Percentiles rank a stretch among this genome's conserved stretches.
Evolutionary conservation across 495 filamentous ascomycete species (phyloP).

Genomic region (Podospora conica): DNA sequence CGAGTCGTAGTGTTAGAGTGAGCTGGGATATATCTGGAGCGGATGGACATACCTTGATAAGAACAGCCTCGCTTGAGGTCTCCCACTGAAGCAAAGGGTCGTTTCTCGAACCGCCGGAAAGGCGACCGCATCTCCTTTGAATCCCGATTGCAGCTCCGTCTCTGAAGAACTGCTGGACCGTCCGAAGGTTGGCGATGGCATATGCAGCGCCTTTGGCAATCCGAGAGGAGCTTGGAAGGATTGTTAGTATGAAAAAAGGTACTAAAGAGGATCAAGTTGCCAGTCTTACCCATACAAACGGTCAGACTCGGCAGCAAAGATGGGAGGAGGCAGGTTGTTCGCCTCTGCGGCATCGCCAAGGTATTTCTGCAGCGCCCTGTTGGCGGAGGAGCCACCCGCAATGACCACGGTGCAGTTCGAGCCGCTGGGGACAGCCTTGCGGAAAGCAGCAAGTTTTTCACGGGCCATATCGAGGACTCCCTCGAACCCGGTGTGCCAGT

Average conservation of each 20-base stretch:
- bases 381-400: not conserved
- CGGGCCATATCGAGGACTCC: not conserved
- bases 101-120: not conserved
- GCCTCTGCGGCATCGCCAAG: too few relatives aligned
- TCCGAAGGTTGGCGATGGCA: not conserved
- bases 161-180: not conserved
- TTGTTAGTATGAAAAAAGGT: not conserved
- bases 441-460: not conserved
- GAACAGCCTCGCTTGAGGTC: not conserved
- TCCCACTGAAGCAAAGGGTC: not conserved
- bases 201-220: not conserved
- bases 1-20: too few relatives aligned
- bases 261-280: too few relatives aligned
- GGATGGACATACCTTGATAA: not conserved
- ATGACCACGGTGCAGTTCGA: not conserved
- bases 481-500: not conserved
- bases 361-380: too few relatives aligned
- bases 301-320: too few relatives aligned
- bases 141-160: not conserved
- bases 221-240: not conserved
- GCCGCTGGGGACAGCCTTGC: not conserved
- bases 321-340: too few relatives aligned
- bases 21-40: not conserved
- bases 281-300: too few relatives aligned
- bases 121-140: not conserved